Percentiles rank a stretch among this genome's conserved stretches.
Evolutionary conservation across 2,329 filamentous ascomycete genomes (phyloP).

Genomic region (Ciborinia camelliae): DNA sequence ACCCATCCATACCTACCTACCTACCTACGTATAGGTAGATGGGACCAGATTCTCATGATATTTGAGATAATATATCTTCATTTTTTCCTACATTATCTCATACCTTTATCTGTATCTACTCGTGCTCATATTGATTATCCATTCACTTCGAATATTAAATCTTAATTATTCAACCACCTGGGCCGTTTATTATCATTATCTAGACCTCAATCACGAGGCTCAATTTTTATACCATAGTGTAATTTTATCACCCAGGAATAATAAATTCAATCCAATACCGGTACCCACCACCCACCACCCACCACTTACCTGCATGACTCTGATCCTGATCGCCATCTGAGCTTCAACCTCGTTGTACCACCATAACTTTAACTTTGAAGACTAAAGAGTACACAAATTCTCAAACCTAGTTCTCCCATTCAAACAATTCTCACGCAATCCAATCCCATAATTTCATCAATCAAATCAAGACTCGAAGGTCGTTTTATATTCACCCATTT

Average conservation of each 20-base stretch:
- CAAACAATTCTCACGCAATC: not conserved
- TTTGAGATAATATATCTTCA: not conserved
- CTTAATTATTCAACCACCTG: not conserved
- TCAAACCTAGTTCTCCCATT: not conserved
- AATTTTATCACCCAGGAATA: not conserved
- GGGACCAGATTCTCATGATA: too few relatives aligned
- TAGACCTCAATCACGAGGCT: not conserved
- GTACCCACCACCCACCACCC: not conserved
- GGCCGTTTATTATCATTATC: not conserved
- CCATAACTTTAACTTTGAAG: too few relatives aligned
- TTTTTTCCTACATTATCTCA: not conserved
- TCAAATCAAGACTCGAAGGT: not conserved
- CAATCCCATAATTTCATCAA: not conserved
- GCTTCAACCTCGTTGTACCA: conserved; percentile 15
- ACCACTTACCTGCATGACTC: not conserved
- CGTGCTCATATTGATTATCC: not conserved
- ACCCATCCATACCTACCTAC: too few relatives aligned
- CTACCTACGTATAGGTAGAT: too few relatives aligned
- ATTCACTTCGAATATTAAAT: not conserved
- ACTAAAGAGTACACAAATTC: not conserved
- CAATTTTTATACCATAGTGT: not conserved
- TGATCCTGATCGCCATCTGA: conserved; percentile 1
- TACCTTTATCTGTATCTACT: too few relatives aligned
- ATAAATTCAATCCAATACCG: not conserved
- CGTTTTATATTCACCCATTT: too few relatives aligned